Evolutionary conservation across 1,284 basidiomycete genomes (phyloP), one percentile per base, ranked within the genome.

Genomic region (Spongispora temasekensis): DNA sequence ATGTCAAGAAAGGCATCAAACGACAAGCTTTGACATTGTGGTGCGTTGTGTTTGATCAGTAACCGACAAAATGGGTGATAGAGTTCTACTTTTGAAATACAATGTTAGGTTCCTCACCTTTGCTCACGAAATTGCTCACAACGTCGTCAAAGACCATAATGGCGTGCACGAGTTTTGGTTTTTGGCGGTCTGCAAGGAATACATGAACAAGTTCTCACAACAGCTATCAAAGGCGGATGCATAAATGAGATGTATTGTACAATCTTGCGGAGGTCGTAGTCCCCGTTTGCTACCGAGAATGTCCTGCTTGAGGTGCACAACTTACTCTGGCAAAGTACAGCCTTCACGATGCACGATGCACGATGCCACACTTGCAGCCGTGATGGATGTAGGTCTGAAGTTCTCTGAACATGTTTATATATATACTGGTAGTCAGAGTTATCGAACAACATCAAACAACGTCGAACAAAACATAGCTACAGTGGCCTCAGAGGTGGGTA

Each of bases 11-110:
- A 13, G 89, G 89, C 1, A 75, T 83, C 10, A 68, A 83, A 48
- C 77, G 78, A 19, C 81, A 87, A 44, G 92, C 95, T 3, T 86
- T 88, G 59, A 88, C 92, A 35, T 94, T 91, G n/a, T 91, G 89
- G 89, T 89, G 66, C 40, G 75, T 68, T 50, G 50, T 21, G 37
- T 58, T 30, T 17, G 6, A 30, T 51, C 15, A 17, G n/a, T 30
- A 23, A 13, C 25, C 46, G 51, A 19, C 2, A 4, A 21, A 19
- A 55, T n/a, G 19, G 21, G 27, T 50, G 48, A 28, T 1, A 30
- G 6, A n/a, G 19, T 10, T 28, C 46, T 6, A 25, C n/a, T n/a
- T n/a, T n/a, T n/a, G n/a, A n/a, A n/a, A n/a, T n/a, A n/a, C n/a
- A 48, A 28, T 21, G 6, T 50, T 30, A 50, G 48, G 48, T 50